These are phyloP conservation scores for Coemansia sp. DNA, from an alignment of 192 early-diverging fungal genomes.

Conservation along the genomic window DNA sequence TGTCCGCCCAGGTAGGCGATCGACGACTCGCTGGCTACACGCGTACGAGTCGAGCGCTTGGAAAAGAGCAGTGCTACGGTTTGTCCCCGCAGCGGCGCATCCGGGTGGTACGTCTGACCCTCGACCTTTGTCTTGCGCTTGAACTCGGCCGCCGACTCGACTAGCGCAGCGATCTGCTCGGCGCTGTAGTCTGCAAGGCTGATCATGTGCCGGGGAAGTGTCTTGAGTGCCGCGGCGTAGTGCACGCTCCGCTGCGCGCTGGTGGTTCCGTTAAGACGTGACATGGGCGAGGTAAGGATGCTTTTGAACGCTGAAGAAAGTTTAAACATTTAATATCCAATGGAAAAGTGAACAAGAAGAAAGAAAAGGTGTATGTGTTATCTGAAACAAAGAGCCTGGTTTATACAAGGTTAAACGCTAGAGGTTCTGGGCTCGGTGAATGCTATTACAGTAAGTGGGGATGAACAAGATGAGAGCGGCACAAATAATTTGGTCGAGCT, in stretches of 20 bases:
- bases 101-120: slow-evolving; percentile 51
- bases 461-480: too few species aligned
- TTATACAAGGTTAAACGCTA: neutral
- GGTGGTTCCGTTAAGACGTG: slow-evolving; percentile 17
- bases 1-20: slow-evolving; percentile 92
- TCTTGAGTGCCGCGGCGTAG: slow-evolving; percentile 14
- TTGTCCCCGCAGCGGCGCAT: slow-evolving; percentile 69
- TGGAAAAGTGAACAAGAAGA: neutral
- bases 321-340: slow-evolving; percentile 24
- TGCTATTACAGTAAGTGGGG: too few species aligned
- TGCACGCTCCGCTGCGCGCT: neutral
- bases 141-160: slow-evolving; percentile 74
- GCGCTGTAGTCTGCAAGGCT: slow-evolving; percentile 77
- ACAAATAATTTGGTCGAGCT: too few species aligned
- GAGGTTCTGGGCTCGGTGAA: too few species aligned
- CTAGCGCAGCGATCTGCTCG: slow-evolving; percentile 72
- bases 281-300: slow-evolving; percentile 18
- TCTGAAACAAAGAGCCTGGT: neutral
- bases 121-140: slow-evolving; percentile 70
- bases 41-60: slow-evolving; percentile 93
- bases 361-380: neutral
- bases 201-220: slow-evolving; percentile 44
- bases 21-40: slow-evolving; percentile 91
- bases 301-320: slow-evolving; percentile 15
- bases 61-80: slow-evolving; percentile 93